These are phyloP conservation scores for Truncatella angustata DNA, from an alignment of 2,329 filamentous ascomycete species.

Conservation along the genomic window DNA sequence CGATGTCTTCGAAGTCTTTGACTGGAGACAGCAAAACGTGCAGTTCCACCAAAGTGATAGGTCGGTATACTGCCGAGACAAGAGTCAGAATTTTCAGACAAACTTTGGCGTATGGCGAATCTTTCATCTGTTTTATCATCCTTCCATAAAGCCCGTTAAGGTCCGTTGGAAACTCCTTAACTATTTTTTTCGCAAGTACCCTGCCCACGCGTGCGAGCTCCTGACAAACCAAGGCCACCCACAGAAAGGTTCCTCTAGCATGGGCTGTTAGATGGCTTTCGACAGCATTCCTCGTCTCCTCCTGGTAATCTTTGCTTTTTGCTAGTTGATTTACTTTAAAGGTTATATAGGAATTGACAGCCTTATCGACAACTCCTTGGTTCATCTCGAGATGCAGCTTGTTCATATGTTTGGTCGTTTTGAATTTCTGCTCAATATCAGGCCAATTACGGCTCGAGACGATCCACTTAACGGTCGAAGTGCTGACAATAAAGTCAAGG, in stretches of 20 bases:
- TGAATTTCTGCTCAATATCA: constrained; percentile 32
- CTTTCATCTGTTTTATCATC: constrained; percentile 34
- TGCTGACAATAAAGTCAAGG: constrained; percentile 32
- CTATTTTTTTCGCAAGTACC: background rate
- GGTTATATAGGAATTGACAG: constrained; percentile 36
- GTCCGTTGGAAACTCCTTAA: constrained; percentile 27
- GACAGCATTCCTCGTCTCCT: background rate
- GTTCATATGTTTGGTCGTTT: constrained; percentile 14
- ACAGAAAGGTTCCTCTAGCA: constrained; percentile 39
- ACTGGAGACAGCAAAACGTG: constrained; percentile 8
- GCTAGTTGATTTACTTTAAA: constrained; percentile 24
- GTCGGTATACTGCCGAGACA: constrained; percentile 30
- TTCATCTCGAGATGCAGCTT: constrained; percentile 37
- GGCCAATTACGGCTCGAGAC: constrained; percentile 41
- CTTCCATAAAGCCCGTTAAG: constrained; percentile 34
- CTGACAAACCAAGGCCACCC: constrained; percentile 40
- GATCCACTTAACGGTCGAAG: constrained; percentile 36
- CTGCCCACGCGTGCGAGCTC: constrained; percentile 24
- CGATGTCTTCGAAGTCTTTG: constrained; percentile 12
- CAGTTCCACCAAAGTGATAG: constrained; percentile 35
- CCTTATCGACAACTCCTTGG: constrained; percentile 27
- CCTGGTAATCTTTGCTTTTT: background rate
- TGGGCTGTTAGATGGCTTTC: constrained; percentile 17
- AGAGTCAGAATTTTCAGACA: constrained; percentile 34
- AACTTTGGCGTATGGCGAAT: constrained; percentile 23